Percentiles rank a stretch among this genome's conserved stretches.
Evolutionary conservation across 768 basidiomycete species (phyloP).

Genomic region (Mycena crocata): DNA sequence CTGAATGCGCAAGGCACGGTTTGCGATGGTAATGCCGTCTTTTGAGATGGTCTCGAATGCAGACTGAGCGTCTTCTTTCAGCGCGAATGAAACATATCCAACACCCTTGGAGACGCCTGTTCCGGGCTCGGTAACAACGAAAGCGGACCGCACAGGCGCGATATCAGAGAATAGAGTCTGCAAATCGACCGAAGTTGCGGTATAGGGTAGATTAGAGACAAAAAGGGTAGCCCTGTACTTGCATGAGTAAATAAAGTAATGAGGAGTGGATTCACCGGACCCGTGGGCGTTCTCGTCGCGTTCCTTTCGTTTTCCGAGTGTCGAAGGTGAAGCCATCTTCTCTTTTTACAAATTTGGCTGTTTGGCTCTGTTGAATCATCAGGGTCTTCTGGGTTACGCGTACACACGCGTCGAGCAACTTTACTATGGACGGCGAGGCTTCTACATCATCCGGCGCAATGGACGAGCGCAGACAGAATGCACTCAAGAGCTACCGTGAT

Average conservation of each 20-base stretch:
- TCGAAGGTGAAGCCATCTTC: slow-evolving; percentile 33
- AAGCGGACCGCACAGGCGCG: slow-evolving; percentile 93
- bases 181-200: slow-evolving; percentile 90
- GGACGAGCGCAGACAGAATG: slow-evolving; percentile 79
- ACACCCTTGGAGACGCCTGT: slow-evolving; percentile 90
- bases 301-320: slow-evolving; percentile 59
- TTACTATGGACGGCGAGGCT: slow-evolving; percentile 56
- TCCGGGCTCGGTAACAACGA: slow-evolving; percentile 87
- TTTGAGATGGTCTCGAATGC: slow-evolving; percentile 74
- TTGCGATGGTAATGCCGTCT: slow-evolving; percentile 74
- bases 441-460: slow-evolving; percentile 71
- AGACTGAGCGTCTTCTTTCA: slow-evolving; percentile 87
- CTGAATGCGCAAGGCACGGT: slow-evolving; percentile 76
- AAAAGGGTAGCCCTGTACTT: slow-evolving; percentile 82
- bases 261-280: slow-evolving; percentile 31
- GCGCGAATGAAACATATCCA: slow-evolving; percentile 93
- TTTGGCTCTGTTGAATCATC: background rate
- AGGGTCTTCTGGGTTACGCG: slow-evolving; percentile 50
- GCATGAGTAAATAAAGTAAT: background rate
- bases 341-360: slow-evolving; percentile 15
- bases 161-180: slow-evolving; percentile 95
- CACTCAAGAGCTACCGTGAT: slow-evolving; percentile 81
- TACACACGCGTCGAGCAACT: slow-evolving; percentile 32
- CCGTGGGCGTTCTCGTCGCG: slow-evolving; percentile 53
- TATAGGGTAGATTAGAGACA: slow-evolving; percentile 92